These are phyloP conservation scores for Penicillium tannophilum DNA, from an alignment of 495 filamentous ascomycete genomes.

Conservation along the genomic window DNA sequence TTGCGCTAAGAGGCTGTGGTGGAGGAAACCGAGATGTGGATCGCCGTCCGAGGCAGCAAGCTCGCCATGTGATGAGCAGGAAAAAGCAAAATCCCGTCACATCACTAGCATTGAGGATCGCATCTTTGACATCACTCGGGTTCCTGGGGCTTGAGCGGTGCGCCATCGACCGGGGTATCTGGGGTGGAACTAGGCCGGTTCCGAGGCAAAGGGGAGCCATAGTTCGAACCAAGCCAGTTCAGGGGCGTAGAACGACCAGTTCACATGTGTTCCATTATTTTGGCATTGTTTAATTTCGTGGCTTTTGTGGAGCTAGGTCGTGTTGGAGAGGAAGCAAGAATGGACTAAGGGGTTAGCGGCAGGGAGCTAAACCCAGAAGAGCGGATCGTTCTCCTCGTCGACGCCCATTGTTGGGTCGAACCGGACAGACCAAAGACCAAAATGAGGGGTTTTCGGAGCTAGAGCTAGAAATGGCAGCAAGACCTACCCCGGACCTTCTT, in stretches of 20 bases:
- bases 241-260: not conserved
- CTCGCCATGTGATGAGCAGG: slow-evolving; percentile 4
- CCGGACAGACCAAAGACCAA: not conserved
- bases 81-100: not conserved
- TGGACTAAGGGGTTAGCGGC: not conserved
- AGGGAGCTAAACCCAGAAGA: not conserved
- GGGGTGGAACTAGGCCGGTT: not conserved
- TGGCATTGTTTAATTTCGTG: not conserved
- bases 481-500: not conserved
- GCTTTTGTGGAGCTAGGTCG: not conserved
- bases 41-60: slow-evolving; percentile 12
- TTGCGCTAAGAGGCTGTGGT: slow-evolving; percentile 7
- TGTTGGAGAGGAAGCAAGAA: not conserved
- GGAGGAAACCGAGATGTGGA: slow-evolving; percentile 12
- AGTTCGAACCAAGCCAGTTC: not conserved
- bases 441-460: slow-evolving; percentile 1
- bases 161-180: not conserved
- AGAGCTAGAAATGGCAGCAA: not conserved
- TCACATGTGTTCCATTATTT: not conserved
- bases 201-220: not conserved
- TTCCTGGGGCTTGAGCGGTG: not conserved
- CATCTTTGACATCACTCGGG: not conserved
- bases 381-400: not conserved
- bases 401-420: not conserved
- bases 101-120: not conserved